Base-by-base conservation (phyloP, 352 stramenopile species). In the Phytophthora meadii region DNA sequence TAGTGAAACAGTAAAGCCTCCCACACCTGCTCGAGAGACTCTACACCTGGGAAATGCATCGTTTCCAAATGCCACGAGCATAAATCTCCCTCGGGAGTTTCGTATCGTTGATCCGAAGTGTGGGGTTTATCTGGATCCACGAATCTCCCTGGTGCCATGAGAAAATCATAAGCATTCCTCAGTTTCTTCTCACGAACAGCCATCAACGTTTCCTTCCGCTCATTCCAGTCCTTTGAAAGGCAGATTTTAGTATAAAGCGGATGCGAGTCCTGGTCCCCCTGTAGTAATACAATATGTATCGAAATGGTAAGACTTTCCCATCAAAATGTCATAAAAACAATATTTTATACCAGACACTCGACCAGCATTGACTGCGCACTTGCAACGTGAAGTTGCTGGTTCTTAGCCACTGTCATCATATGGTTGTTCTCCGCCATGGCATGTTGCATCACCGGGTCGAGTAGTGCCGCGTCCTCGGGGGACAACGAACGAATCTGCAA, bases 1-100 rank as follows among this genome's bases (percentile, higher is more conserved):
- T 77, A 54, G 48, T 73, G 70, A 44, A 72, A 77, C 15, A 73
- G 36, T 22, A 82, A 47, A 6, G 67, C 74, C 6, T 79, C 59
- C 48, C 61, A 79, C 11, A 82, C 70, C 24, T 74, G 57, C 25
- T 70, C 40, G 1, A 82, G 28, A 1, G 61, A 70, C 22, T 57
- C 39, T 0, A 79, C 70, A 7, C 53, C 56, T 11, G 40, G 47
- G 27, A 82, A 79, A 48, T 72, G 67, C 28, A 68, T 34, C 0
- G 62, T 48, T 15, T 84, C 76, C 2, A 58, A 64, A 27, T 70
- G 61, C 14, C 74, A 37, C 7, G n/a, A 48, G 44, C 68, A 75
- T 1, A 64, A 15, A 48, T 80, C 58, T 2, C 70, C 70, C 5
- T 73, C 40, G 0, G 34, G 11, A 0, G 54, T 61, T 22, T 65